Conservation (phyloP, 257 asterid species). For the Ehretia macrophylla region DNA sequence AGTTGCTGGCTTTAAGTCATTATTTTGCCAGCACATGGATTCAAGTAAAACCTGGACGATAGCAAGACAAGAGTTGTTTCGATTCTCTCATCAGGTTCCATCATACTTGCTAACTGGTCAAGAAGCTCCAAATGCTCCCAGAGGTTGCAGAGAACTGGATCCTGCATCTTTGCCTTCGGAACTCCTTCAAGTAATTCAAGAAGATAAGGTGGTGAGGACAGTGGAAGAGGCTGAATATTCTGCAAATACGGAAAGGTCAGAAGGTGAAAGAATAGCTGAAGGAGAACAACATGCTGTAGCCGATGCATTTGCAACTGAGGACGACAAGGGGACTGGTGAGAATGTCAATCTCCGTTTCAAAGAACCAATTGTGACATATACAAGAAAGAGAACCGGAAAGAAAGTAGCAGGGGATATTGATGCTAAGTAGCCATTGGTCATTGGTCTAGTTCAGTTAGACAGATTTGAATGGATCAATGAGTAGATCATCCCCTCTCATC, state of each 20-base stretch:
- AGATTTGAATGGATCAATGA: too few species aligned
- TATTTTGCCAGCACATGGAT: slow-evolving; percentile 40
- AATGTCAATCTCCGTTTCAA: neutral
- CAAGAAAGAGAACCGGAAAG: neutral
- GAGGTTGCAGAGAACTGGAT: slow-evolving; percentile 58
- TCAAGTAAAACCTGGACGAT: slow-evolving; percentile 23
- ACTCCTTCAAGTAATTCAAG: slow-evolving; percentile 45
- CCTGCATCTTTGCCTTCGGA: slow-evolving; percentile 76
- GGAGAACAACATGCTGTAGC: neutral
- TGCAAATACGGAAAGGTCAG: slow-evolving; percentile 4
- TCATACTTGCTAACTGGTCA: slow-evolving; percentile 37
- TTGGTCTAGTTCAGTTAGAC: too few species aligned
- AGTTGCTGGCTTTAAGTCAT: slow-evolving; percentile 60
- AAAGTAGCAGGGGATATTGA: neutral
- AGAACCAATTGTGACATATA: neutral
- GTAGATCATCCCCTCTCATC: too few species aligned
- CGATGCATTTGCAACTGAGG: too few species aligned
- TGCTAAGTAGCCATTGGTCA: too few species aligned
- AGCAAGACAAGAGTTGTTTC: slow-evolving; percentile 56
- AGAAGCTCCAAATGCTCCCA: slow-evolving; percentile 45
- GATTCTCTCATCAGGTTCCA: slow-evolving; percentile 78
- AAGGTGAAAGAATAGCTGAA: slow-evolving; percentile 3
- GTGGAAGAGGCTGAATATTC: slow-evolving; percentile 13
- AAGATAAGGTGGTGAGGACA: slow-evolving; percentile 16
- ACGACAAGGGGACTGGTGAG: too few species aligned